Percentiles rank a stretch among this genome's conserved stretches.
Evolutionary conservation across 768 basidiomycete genomes (phyloP).

Genomic region (Amyloporia xantha): DNA sequence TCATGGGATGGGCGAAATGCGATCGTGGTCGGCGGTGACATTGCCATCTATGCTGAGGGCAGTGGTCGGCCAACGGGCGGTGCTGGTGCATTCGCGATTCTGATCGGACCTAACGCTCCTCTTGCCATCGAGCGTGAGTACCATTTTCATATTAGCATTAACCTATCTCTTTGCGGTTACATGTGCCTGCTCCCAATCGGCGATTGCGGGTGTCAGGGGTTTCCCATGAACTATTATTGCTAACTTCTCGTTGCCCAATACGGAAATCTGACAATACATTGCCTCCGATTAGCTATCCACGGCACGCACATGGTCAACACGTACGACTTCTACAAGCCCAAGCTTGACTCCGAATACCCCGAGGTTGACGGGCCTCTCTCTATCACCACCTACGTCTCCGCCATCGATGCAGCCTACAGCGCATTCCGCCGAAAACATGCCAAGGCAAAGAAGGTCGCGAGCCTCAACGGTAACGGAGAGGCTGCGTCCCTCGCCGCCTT

Average conservation of each 20-base stretch:
- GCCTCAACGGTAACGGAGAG: slow-evolving; percentile 23
- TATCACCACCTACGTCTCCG: slow-evolving; percentile 89
- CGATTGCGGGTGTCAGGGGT: too few relatives aligned
- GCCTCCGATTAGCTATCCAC: slow-evolving; percentile 65
- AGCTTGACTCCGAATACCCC: slow-evolving; percentile 91
- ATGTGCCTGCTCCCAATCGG: background rate
- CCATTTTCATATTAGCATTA: slow-evolving; percentile 10
- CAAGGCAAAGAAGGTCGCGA: slow-evolving; percentile 47
- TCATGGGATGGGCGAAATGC: slow-evolving; percentile 98
- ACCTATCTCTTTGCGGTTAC: background rate
- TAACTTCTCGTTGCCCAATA: background rate
- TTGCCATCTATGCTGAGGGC: slow-evolving; percentile 97
- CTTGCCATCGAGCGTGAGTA: slow-evolving; percentile 89
- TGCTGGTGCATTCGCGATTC: slow-evolving; percentile 90
- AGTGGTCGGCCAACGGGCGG: slow-evolving; percentile 93
- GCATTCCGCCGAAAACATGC: slow-evolving; percentile 79
- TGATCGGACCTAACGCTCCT: slow-evolving; percentile 95
- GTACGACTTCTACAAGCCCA: slow-evolving; percentile 99
- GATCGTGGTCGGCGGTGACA: slow-evolving; percentile 94
- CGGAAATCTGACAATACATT: background rate
- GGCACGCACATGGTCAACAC: slow-evolving; percentile 97
- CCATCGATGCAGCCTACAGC: slow-evolving; percentile 85
- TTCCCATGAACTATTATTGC: too few relatives aligned
- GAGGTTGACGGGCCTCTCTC: slow-evolving; percentile 97
- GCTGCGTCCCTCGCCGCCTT: slow-evolving; percentile 44